Conservation (phyloP, 1,284 basidiomycete species). For the Moesziomyces globuligerus region DNA sequence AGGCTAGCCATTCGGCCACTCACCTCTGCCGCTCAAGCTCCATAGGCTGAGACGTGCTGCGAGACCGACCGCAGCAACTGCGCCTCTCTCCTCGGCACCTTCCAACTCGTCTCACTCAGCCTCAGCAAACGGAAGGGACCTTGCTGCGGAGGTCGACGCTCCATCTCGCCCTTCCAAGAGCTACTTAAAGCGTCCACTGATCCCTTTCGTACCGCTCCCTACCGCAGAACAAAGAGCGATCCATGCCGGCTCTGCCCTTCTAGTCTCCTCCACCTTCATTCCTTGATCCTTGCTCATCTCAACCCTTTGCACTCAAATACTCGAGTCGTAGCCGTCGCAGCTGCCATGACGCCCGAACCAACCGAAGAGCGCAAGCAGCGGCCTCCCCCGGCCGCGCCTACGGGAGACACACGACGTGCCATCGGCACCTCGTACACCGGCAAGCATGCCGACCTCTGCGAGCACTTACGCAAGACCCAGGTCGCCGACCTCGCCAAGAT, state of each 20-base stretch:
- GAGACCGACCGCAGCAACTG: background rate
- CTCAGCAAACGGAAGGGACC: background rate
- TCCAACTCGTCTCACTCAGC: background rate
- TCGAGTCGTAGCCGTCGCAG: background rate
- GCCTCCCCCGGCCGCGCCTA: background rate
- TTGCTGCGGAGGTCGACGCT: background rate
- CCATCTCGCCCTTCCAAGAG: background rate
- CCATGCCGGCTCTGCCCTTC: background rate
- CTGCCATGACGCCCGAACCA: constrained; percentile 12
- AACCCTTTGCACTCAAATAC: background rate
- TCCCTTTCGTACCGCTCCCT: background rate
- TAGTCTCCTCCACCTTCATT: background rate
- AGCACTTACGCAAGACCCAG: constrained; percentile 29
- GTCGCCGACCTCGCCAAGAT: constrained; percentile 16
- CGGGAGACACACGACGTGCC: constrained; percentile 9
- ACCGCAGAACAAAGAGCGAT: background rate
- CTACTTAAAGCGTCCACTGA: background rate
- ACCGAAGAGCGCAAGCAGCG: constrained; percentile 23
- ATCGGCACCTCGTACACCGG: constrained; percentile 12
- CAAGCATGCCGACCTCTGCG: constrained; percentile 30
- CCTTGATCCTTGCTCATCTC: background rate
- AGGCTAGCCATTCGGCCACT: too few species aligned
- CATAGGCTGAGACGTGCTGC: background rate
- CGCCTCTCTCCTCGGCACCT: background rate
- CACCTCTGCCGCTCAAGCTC: background rate